A percentile compares a stretch with the other conserved stretches of the same genome.
These are phyloP conservation scores for Acacia crassicarpa DNA, from an alignment of 306 rosid species.

Conservation along the genomic window DNA sequence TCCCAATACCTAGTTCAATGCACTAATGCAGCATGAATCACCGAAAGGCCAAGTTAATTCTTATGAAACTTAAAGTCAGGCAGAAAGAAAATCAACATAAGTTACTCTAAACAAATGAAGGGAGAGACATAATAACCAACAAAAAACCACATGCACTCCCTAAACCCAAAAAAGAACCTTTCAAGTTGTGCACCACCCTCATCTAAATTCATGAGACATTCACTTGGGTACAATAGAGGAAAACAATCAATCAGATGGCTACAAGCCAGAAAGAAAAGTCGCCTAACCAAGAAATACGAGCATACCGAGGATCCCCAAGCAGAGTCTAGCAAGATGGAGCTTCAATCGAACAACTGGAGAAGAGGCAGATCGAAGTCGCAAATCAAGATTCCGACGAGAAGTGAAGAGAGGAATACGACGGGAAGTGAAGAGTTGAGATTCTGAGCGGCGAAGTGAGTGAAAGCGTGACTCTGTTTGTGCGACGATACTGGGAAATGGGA, in stretches of 20 bases:
- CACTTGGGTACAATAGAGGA: not conserved
- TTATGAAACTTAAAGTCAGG: not conserved
- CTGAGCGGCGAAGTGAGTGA: no score
- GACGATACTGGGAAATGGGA: no score
- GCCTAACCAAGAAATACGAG: no score
- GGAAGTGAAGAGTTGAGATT: no score
- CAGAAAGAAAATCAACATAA: not conserved
- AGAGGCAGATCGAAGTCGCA: no score
- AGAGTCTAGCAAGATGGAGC: no score
- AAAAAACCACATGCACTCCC: not conserved
- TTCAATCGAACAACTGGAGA: no score
- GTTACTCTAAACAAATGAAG: constrained; percentile 5
- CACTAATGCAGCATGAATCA: not conserved
- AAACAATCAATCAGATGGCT: constrained; percentile 1
- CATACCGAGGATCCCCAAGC: no score
- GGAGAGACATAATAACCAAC: constrained; percentile 11
- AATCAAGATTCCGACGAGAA: no score
- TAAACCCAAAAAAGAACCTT: constrained; percentile 4
- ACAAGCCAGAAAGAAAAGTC: constrained; percentile 19
- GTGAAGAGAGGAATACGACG: no score
- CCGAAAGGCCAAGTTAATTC: not conserved
- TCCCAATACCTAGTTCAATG: not conserved
- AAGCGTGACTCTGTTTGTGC: no score
- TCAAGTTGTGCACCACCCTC: constrained; percentile 12
- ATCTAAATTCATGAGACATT: not conserved